Base-by-base conservation (phyloP, 495 filamentous ascomycete species). In the Daldinia vernicosa region DNA sequence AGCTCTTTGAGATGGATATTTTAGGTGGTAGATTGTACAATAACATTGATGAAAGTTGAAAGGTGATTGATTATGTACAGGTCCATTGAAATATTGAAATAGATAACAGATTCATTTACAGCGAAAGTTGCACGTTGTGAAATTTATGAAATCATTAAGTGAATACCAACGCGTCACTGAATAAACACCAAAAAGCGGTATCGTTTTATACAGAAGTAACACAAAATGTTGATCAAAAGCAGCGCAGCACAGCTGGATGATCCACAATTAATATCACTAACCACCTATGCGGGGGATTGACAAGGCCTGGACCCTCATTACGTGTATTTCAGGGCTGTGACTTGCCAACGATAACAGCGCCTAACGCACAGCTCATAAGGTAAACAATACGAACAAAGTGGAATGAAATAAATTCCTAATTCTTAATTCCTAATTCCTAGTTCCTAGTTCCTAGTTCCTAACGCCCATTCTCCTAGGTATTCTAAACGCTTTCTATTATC, bases 251-350 rank as follows among this genome's bases (percentile, higher is more conserved):
- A 52, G 50, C 11, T 28, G 24, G 24, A 52, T 28, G 27, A 15
- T 24, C 50, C 50, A 53, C 50, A 47, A 47, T 40, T 22, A 47
- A 22, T 47, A 47, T 22, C 43, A 19, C 56, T 35, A 56, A 30
- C 27, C 27, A 62, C n/a, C n/a, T n/a, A n/a, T 61, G 65, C 65
- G 65, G 65, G 65, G 65, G 65, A 68, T 61, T 55, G 30, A n/a
- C 65, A 37, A 30, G 27, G 9, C 14, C 2, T 0, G 47, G 56
- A 50, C 59, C 17, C 50, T 53, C 24, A 53, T 53, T 53, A 53
- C 50, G 50, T 53, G 27, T 28, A 53, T 32, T 60, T 43, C 43
- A 54, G 40, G 50, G 50, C 15, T 30, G 24, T 53, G 27, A 53
- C 50, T 53, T 53, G 43, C 43, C 43, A 47, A 22, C n/a, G 19